Evolutionary conservation across 345 rosid genomes (phyloP), one percentile per base, ranked within the genome.

Genomic region (Salix caprea): DNA sequence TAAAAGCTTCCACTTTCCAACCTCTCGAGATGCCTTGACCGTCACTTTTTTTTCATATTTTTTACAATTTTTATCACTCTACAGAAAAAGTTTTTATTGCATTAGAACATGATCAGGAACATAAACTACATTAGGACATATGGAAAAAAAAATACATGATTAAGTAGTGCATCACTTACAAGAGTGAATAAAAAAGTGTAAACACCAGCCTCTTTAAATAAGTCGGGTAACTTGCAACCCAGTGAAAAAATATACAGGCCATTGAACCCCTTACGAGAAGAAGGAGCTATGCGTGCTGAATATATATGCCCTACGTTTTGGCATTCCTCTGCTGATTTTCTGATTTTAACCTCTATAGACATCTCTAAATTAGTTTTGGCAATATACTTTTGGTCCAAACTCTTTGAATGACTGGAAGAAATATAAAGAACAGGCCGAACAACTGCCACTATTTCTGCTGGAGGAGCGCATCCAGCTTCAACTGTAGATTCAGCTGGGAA

Each of bases 181-280:
- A 77, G 40, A 36, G 84, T 84, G 84, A 92, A 92, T 13, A 65
- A 74, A 82, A 92, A 92, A 1, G 65, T 71, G 72, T 88, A 92
- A 67, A 80, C 73, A 44, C 94, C 94, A 36, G 89, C 88, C 74
- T 79, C 76, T 70, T 78, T 76, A 76, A 92, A 88, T 56, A 88
- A 83, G 28, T 78, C 7, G 0, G 83, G 85, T 54, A 65, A 21
- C 74, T 75, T 87, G 80, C 73, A 36, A 42, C 87, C 81, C 42
- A 88, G 65, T 24, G 85, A 26, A 81, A 91, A 91, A 68, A 87
- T 81, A 82, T 92, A 92, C 40, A 91, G 79, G 74, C 97, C 95
- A 74, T 77, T 65, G 60, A 81, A 40, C 30, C 92, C 90, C 71
- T 84, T 82, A 66, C 24, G 71, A 12, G 86, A 78, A 36, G 92